Evolutionary conservation across 345 rosid species (phyloP), one percentile per base, ranked within the genome.

Genomic region (Garcia nutans): DNA sequence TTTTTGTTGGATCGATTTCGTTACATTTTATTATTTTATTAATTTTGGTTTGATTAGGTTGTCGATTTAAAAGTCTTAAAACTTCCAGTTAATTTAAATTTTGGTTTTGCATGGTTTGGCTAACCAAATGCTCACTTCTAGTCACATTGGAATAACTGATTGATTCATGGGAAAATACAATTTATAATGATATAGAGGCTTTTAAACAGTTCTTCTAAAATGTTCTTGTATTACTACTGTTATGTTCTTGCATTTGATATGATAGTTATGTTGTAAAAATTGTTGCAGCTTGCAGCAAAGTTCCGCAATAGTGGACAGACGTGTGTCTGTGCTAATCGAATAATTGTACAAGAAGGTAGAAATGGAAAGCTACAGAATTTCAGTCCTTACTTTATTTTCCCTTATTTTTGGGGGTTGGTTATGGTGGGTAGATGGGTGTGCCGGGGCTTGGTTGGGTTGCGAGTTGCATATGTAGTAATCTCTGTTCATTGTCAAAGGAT

Each of bases 241-340:
- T 16, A 22, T 50, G 3, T 65, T 15, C 19, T 69, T 31, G 23
- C 3, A 7, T 1, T 52, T 12, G 28, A 16, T 52, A 15, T 72
- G 58, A 41, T 81, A 41, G 55, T 41, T 54, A 23, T 70, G 44
- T 26, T 20, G 50, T 69, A 61, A 31, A 70, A 60, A 54, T 77
- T 55, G 49, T 84, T 85, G 81, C 92, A 93, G 99, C 90, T 96
- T 87, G 98, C 91, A 31, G 92, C 98, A 0, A 96, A 93, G 86
- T 96, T 93, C 72, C 93, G 98, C 72, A 96, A 96, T 66, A 90
- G 91, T 84, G 97, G 99, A 75, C 97, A 93, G 85, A 96, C 99
- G 54, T 96, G 98, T 84, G 99, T 96, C 76, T 93, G 98, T 78
- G 95, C 95, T 20, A 96, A 96, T 74, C 88, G 98, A 88, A 76